These are phyloP conservation scores for Fraxinus nigra DNA, from an alignment of 305 asterid species.

Conservation along the genomic window DNA sequence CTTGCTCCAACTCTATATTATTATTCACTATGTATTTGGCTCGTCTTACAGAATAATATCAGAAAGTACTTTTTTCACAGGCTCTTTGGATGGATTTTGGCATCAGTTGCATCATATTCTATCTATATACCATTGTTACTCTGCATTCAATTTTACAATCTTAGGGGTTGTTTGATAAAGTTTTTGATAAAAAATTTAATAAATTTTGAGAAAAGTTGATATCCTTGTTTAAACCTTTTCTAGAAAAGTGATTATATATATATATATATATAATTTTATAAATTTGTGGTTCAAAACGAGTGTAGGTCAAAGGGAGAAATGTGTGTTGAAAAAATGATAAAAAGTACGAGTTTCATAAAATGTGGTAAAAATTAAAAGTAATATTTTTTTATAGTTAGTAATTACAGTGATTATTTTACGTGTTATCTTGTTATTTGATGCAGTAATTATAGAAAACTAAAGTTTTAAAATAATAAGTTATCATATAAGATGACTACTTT, in stretches of 20 bases:
- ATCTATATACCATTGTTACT: neutral
- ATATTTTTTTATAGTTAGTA: neutral
- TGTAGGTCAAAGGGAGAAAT: neutral
- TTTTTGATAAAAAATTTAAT: neutral
- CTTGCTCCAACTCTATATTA: neutral
- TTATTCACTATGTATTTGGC: neutral
- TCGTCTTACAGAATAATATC: neutral
- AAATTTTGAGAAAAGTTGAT: neutral
- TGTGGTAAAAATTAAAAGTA: neutral
- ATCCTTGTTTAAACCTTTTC: neutral
- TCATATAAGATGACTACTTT: neutral
- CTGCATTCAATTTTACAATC: neutral
- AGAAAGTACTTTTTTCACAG: neutral
- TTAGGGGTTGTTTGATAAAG: neutral
- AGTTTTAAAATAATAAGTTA: neutral
- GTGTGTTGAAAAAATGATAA: neutral
- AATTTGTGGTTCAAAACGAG: neutral
- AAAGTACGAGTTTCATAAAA: neutral
- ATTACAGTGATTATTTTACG: too few relatives aligned
- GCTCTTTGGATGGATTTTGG: neutral
- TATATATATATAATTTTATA: too few relatives aligned
- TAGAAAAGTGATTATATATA: neutral
- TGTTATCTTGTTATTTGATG: neutral
- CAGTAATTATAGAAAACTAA: too few relatives aligned
- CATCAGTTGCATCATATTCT: neutral